Percentiles rank a stretch among this genome's conserved stretches.
Conservation (phyloP, 2,329 filamentous ascomycete species). For the Ascochyta viciae-villosae region DNA sequence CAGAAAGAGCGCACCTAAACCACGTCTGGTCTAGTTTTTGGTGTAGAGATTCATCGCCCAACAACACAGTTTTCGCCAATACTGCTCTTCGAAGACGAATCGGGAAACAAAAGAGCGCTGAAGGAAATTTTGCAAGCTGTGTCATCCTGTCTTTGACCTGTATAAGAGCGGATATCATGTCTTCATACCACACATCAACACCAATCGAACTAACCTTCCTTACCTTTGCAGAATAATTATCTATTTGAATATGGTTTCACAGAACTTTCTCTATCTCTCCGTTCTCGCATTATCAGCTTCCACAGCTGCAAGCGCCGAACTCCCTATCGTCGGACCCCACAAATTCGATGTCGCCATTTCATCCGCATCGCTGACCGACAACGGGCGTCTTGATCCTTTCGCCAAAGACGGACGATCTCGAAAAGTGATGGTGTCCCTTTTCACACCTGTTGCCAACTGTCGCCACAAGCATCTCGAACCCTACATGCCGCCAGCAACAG, state of each 20-base stretch:
- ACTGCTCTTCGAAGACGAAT: not conserved
- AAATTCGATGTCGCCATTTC: conserved; percentile 23
- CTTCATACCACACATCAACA: not conserved
- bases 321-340: conserved; percentile 24
- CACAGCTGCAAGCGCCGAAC: conserved; percentile 1
- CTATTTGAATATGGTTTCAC: not conserved
- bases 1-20: conserved; percentile 28
- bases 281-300: conserved; percentile 2
- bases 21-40: conserved; percentile 1
- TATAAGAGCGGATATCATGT: not conserved
- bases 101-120: not conserved
- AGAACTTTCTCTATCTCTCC: not conserved
- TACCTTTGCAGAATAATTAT: not conserved
- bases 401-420: conserved; percentile 25
- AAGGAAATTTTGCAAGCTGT: not conserved
- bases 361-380: conserved; percentile 25
- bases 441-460: conserved; percentile 27
- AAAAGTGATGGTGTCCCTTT: conserved; percentile 36
- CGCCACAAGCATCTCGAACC: conserved; percentile 7
- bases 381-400: conserved; percentile 28
- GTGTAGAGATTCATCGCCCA: not conserved
- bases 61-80: not conserved
- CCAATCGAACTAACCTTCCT: not conserved
- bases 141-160: not conserved
- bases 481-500: conserved; percentile 37